Percentiles rank a stretch among this genome's conserved stretches.
Evolutionary conservation across 352 stramenopile genomes (phyloP).

Genomic region (Globisporangium megalacanthum): DNA sequence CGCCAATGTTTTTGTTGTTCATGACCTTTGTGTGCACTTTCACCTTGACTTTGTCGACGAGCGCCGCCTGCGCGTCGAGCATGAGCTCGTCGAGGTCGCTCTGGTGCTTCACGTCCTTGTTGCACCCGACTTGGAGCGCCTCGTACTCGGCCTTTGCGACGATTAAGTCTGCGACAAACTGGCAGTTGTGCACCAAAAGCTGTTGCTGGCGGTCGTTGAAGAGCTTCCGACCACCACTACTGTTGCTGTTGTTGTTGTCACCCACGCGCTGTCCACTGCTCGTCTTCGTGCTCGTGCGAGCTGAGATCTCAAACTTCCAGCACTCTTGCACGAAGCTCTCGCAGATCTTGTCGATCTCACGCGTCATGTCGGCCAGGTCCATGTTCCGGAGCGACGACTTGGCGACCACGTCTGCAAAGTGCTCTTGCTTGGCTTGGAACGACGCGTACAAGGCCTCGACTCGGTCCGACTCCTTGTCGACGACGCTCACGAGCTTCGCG

Average conservation of each 20-base stretch:
- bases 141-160: slow-evolving; percentile 75
- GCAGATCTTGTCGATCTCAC: slow-evolving; percentile 71
- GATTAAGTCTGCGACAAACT: slow-evolving; percentile 78
- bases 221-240: slow-evolving; percentile 33
- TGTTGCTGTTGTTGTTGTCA: slow-evolving; percentile 41
- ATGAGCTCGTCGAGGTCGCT: slow-evolving; percentile 53
- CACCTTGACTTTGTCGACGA: slow-evolving; percentile 69
- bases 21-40: slow-evolving; percentile 85
- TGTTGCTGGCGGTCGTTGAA: slow-evolving; percentile 84
- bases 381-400: slow-evolving; percentile 81
- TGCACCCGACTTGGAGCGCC: slow-evolving; percentile 58
- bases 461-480: slow-evolving; percentile 77
- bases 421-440: slow-evolving; percentile 78
- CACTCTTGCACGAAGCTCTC: slow-evolving; percentile 79
- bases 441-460: slow-evolving; percentile 75
- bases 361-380: slow-evolving; percentile 72
- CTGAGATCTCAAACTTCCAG: slow-evolving; percentile 86
- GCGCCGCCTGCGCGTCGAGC: slow-evolving; percentile 45
- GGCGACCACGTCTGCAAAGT: slow-evolving; percentile 72
- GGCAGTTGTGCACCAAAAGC: slow-evolving; percentile 66
- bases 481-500: slow-evolving; percentile 52
- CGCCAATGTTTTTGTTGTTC: slow-evolving; percentile 88
- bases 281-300: slow-evolving; percentile 45
- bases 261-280: slow-evolving; percentile 14
- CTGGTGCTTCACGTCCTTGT: slow-evolving; percentile 49